Evolutionary conservation across 306 rosid species (phyloP), one percentile per base, ranked within the genome.

Genomic region (Corylus heterophylla): DNA sequence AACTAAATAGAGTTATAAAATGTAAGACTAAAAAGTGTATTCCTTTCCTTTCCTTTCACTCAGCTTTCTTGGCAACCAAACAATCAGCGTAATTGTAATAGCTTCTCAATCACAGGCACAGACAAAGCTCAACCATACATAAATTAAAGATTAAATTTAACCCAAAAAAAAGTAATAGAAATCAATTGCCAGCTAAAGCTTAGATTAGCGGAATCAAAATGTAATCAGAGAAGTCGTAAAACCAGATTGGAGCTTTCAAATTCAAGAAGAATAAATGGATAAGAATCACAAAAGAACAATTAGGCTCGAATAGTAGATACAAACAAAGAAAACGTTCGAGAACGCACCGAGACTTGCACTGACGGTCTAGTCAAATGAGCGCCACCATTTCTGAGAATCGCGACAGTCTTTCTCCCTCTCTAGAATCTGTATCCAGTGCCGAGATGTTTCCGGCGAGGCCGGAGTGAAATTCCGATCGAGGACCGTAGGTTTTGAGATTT

Each of bases 401-500:
- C 47, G 45, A 31, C 44, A 12, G 56, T 12, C 39, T 29, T 20
- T 67, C 22, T 42, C 8, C 18, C 51, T 14, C 72, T 67, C 14
- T 8, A 16, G 70, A 64, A 18, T 17, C 72, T 39, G 50, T 18
- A 9, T 9, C 14, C 12, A 48, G 35, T 58, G 84, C 63, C 73
- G 13, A 31, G 77, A 4, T 63, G 8, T 71, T 14, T n/a, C 74
- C 56, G 56, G 81, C 11, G 48, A 62, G 67, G 44, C 8, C 18
- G 69, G 59, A 27, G 74, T n/a, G 67, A 78, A 1, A 74, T 44
- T 56, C 14, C 50, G 71, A 74, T 78, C 56, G 39, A 71, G 67
- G 74, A 54, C 70, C 10, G 79, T 22, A 56, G 83, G 78, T 63
- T 72, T 66, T 55, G 83, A 69, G 72, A 73, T 45, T 76, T 74